A percentile compares a stretch with the other conserved stretches of the same genome.
Evolutionary conservation across 2,329 filamentous ascomycete species (phyloP).

Genomic region (Sporothrix pallida): DNA sequence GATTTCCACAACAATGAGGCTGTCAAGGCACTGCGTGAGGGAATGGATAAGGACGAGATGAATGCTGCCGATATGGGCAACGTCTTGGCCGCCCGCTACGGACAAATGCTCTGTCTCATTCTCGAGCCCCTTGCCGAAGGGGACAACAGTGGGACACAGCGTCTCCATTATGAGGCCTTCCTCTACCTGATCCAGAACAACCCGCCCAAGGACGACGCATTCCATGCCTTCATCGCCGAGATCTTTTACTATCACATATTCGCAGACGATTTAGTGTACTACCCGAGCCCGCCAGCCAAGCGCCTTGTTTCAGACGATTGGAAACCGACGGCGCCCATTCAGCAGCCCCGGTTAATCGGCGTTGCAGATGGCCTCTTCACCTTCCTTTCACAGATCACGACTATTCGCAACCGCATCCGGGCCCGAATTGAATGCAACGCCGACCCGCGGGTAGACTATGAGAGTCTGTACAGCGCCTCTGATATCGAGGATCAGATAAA

Average conservation of each 20-base stretch:
- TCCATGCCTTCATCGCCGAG: constrained; percentile 68
- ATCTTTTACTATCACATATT: constrained; percentile 86
- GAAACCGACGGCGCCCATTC: constrained; percentile 50
- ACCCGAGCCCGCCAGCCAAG: constrained; percentile 47
- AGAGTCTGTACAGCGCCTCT: constrained; percentile 72
- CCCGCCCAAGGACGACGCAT: constrained; percentile 68
- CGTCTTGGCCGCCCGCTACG: constrained; percentile 61
- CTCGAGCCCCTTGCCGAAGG: constrained; percentile 64
- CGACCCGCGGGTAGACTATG: constrained; percentile 75
- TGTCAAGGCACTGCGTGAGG: constrained; percentile 57
- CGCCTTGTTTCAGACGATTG: constrained; percentile 54
- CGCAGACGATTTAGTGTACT: constrained; percentile 66
- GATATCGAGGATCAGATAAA: constrained; percentile 77
- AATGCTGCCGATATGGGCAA: constrained; percentile 53
- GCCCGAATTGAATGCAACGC: constrained; percentile 65
- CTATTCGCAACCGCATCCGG: constrained; percentile 75
- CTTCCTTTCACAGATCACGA: constrained; percentile 78
- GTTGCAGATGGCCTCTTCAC: constrained; percentile 82
- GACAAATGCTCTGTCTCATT: constrained; percentile 67
- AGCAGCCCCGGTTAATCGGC: constrained; percentile 69
- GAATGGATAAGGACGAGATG: constrained; percentile 46
- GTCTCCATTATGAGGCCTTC: constrained; percentile 79
- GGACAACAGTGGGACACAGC: constrained; percentile 69
- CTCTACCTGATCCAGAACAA: constrained; percentile 69
- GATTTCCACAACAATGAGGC: constrained; percentile 63